phyloP scores from a whole-genome alignment of 805 yeast species.

The Yamadazyma phyllophila region DNA sequence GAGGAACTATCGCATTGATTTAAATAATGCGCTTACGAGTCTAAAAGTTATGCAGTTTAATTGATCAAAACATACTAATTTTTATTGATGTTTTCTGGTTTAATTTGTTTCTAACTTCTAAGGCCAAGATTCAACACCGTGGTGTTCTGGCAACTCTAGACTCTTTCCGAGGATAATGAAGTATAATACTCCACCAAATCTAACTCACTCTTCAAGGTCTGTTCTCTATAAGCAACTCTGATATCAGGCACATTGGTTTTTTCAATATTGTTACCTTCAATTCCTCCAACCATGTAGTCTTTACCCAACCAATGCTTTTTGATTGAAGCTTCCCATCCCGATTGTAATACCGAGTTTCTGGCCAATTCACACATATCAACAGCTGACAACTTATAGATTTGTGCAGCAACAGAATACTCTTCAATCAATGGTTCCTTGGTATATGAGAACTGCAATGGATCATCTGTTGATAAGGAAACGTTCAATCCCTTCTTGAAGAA shows the following conservation, averaged over 20 bases:
- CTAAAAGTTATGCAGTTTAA: neutral
- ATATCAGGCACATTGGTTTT: constrained; percentile 94
- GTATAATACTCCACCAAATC: constrained; percentile 66
- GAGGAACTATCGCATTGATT: no score
- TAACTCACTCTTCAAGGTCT: constrained; percentile 69
- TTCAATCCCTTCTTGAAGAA: constrained; percentile 93
- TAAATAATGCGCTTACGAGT: neutral
- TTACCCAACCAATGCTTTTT: constrained; percentile 93
- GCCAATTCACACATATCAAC: constrained; percentile 99
- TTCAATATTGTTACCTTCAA: constrained; percentile 84
- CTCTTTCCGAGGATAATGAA: constrained; percentile 7
- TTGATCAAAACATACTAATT: neutral
- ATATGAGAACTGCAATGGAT: constrained; percentile 94
- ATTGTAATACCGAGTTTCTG: constrained; percentile 83
- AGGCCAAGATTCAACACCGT: no score
- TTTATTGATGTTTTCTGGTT: neutral
- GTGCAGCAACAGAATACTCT: constrained; percentile 97
- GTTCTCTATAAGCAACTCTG: constrained; percentile 79
- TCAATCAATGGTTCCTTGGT: constrained; percentile 97
- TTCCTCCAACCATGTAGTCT: constrained; percentile 54
- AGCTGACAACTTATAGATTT: constrained; percentile 87
- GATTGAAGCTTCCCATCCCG: constrained; percentile 87
- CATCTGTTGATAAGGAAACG: constrained; percentile 94
- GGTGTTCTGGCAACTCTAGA: neutral
- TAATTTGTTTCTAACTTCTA: neutral